Evolutionary conservation across 2,329 filamentous ascomycete species (phyloP).

Genomic region (Penicillium carneum): DNA sequence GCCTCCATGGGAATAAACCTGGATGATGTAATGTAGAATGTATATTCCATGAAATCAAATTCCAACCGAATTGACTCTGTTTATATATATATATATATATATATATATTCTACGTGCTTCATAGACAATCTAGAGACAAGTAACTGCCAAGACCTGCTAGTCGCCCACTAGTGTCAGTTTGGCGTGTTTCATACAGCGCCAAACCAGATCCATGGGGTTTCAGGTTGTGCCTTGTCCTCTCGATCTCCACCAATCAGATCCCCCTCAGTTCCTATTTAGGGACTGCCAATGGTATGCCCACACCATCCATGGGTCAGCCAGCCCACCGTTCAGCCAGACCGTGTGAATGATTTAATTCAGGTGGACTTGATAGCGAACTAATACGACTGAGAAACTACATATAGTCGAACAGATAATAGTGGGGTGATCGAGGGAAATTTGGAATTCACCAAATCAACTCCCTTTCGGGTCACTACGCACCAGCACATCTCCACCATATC

Average conservation of each 20-base stretch:
- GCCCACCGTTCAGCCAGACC: slow-evolving; percentile 32
- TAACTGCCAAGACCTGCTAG: slow-evolving; percentile 27
- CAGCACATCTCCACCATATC: slow-evolving; percentile 17
- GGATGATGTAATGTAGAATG: neutral
- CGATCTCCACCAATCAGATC: slow-evolving; percentile 9
- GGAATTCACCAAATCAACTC: neutral
- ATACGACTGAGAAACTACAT: neutral
- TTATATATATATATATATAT: neutral
- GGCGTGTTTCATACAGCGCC: slow-evolving; percentile 41
- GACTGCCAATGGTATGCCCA: neutral
- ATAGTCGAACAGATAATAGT: neutral
- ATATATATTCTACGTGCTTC: neutral
- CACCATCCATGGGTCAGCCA: slow-evolving; percentile 22
- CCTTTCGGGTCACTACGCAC: slow-evolving; percentile 16
- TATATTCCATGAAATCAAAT: too few relatives aligned
- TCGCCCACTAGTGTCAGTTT: slow-evolving; percentile 32
- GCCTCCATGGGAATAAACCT: neutral
- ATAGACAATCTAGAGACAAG: neutral
- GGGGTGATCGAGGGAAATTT: neutral
- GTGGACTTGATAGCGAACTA: neutral
- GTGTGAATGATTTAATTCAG: neutral
- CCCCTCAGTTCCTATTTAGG: neutral
- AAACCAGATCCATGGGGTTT: slow-evolving; percentile 39
- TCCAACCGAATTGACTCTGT: neutral
- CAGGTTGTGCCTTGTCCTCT: slow-evolving; percentile 28